Evolutionary conservation across 768 basidiomycete genomes (phyloP), one percentile per base, ranked within the genome.

Genomic region (Auricularia sp.): DNA sequence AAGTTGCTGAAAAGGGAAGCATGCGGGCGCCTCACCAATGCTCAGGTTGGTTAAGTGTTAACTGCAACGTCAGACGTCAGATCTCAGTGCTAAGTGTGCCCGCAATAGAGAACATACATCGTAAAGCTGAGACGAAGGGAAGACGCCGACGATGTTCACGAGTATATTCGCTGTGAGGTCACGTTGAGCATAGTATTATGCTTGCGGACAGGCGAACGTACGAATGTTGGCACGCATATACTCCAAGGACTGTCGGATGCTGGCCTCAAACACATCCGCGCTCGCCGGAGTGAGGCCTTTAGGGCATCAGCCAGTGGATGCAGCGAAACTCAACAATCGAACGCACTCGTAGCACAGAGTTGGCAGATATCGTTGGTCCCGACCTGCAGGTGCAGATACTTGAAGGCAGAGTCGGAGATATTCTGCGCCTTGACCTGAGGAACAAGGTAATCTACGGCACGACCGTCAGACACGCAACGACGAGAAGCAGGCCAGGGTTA

Each of bases 301-400:
- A 42, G 7, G 39, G 39, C 39, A 42, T 42, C 39, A 29, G 29
- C 29, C 29, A 29, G 2, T 29, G 29, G 29, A 29, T 29, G 3
- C 29, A 29, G 29, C 39, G 39, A 42, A 4, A 8, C 39, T 42
- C 39, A 42, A 2, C 29, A 29, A 29, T 29, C 29, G 29, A 29
- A 59, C 56, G 2, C 7, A 35, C 29, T 29, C 6, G 47, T 62
- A 6, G 61, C 33, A 43, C 67, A 68, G 2, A 64, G 51, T 36
- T 63, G 61, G 35, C 67, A 68, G 4, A 68, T 66, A 29, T 68
- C 67, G 36, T 68, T 68, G 35, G 65, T 66, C 47, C 67, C 67
- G 29, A 68, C 53, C 58, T 68, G 67, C 21, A 68, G 61, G 39
- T 63, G 66, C 61, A 68, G 64, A 33, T 68, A 68, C 61, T 65